Evolutionary conservation across 83 land plant species (phyloP), one percentile per base, ranked within the genome.

Genomic region (Picea abies): DNA sequence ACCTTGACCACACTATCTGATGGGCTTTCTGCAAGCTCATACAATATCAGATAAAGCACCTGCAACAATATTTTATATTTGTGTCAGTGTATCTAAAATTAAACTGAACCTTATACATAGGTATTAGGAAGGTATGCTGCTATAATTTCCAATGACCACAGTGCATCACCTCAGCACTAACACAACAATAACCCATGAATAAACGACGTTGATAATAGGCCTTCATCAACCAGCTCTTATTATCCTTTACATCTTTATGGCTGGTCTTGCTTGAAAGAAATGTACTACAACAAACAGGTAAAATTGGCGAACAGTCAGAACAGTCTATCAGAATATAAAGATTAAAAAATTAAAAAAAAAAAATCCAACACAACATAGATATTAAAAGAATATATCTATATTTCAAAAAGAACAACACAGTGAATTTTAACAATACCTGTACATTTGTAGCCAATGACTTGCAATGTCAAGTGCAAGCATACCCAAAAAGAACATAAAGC

Each of bases 381-480:
- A 52, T 52, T 52, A 52, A 52, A 52, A 52, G 49, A 11, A 52
- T 11, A 52, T 52, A 52, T 52, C 56, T 52, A 52, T 52, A 60
- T 22, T 60, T 49, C 77, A 49, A 22, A 49, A 22, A 67, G 84
- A 35, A 67, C 20, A 29, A 37, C 16, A 47, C 19, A 5, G 49
- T 26, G 47, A 39, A 16, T 7, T 35, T 66, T 23, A 22, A 20
- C 16, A 81, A 67, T 86, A 96, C 99, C 99, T 98, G 91, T 92
- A 98, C 99, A 98, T 98, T 84, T 98, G 99, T 76, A 98, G 67
- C 99, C 99, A 98, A 81, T 98, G 99, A 85, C 99, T 98, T 22
- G 90, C 84, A 66, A 98, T 92, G 87, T 98, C 99, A 26, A 98
- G 85, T 41, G 91, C 99, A 69, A 98, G 95, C 85, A 98, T 86